These are phyloP conservation scores for Pyrrhoderma lamaoense DNA, from an alignment of 1,284 basidiomycete genomes.

Conservation along the genomic window DNA sequence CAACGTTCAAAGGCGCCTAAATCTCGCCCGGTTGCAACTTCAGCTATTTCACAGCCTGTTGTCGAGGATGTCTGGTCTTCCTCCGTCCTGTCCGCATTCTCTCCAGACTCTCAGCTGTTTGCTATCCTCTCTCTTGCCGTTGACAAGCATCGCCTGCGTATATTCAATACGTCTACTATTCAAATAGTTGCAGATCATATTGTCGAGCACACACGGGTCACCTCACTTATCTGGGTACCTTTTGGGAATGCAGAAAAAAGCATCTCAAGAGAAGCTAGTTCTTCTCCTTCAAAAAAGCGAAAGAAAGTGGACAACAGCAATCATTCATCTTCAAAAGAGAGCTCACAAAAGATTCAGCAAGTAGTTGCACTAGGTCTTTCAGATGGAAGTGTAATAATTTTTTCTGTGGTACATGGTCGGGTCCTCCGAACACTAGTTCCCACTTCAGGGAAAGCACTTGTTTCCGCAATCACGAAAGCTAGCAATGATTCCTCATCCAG, in stretches of 20 bases:
- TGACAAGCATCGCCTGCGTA: slow-evolving; percentile 66
- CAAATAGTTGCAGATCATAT: slow-evolving; percentile 53
- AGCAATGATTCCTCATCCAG: slow-evolving; percentile 18
- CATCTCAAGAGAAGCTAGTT: slow-evolving; percentile 29
- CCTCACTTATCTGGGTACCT: slow-evolving; percentile 46
- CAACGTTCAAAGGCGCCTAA: slow-evolving; percentile 43
- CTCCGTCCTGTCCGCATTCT: slow-evolving; percentile 52
- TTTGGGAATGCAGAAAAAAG: slow-evolving; percentile 28
- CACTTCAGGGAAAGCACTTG: slow-evolving; percentile 42
- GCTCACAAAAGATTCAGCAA: slow-evolving; percentile 29
- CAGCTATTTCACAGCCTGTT: slow-evolving; percentile 51
- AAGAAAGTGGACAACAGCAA: slow-evolving; percentile 30
- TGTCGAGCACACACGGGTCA: slow-evolving; percentile 48
- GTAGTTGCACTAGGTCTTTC: slow-evolving; percentile 49
- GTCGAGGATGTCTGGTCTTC: slow-evolving; percentile 42
- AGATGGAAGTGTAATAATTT: slow-evolving; percentile 47
- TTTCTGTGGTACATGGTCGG: slow-evolving; percentile 51
- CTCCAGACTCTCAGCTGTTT: slow-evolving; percentile 51
- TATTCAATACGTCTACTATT: slow-evolving; percentile 53
- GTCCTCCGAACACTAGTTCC: slow-evolving; percentile 49
- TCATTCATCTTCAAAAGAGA: slow-evolving; percentile 14
- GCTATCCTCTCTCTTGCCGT: slow-evolving; percentile 61
- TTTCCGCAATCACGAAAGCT: slow-evolving; percentile 38
- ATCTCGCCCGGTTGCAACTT: slow-evolving; percentile 47
- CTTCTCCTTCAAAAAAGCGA: slow-evolving; percentile 33